Evolutionary conservation across 306 rosid genomes (phyloP).

Genomic region (Cucumis sativus): DNA sequence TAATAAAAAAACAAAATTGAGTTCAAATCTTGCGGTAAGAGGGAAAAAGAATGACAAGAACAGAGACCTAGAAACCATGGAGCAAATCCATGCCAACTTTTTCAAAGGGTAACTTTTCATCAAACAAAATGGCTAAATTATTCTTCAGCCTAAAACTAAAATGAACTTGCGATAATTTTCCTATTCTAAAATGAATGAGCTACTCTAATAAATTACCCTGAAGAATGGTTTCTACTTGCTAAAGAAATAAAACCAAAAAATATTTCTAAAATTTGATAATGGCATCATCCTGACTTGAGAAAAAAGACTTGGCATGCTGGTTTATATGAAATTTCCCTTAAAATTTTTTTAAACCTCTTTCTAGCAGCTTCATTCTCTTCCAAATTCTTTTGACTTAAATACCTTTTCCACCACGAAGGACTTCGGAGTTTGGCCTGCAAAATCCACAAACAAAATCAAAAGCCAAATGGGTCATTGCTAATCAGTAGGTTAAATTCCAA

Average conservation of each 20-base stretch:
- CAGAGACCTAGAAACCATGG: neutral
- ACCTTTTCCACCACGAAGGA: constrained; percentile 93
- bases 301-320: constrained; percentile 84
- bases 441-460: constrained; percentile 8
- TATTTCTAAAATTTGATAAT: neutral
- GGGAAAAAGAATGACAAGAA: neutral
- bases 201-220: neutral
- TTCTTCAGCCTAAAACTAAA: neutral
- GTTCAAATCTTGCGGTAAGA: neutral
- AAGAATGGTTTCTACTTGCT: neutral
- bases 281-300: constrained; percentile 39
- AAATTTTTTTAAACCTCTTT: constrained; percentile 74
- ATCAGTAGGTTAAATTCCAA: neutral
- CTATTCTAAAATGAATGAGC: neutral
- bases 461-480: neutral
- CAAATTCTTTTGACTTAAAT: constrained; percentile 48
- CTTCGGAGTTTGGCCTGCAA: constrained; percentile 85
- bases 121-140: neutral
- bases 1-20: neutral
- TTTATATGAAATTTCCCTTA: constrained; percentile 50
- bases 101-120: neutral
- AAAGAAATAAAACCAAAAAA: neutral
- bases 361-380: constrained; percentile 68
- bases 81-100: neutral
- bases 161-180: neutral